Conservation (phyloP, 2,329 filamentous ascomycete species). For the Penicillium polonicum region DNA sequence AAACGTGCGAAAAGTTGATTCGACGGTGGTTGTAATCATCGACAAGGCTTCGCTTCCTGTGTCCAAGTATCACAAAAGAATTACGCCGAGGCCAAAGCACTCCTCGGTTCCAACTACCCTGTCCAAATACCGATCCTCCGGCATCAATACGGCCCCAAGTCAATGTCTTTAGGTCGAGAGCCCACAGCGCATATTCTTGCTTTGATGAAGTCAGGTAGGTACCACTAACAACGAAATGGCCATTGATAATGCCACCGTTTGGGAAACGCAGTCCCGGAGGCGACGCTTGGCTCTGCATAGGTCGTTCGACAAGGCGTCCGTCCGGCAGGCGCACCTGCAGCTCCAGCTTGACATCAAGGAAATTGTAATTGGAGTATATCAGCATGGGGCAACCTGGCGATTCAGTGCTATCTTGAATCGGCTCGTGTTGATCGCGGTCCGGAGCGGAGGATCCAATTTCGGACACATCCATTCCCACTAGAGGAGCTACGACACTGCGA, state of each 20-base stretch:
- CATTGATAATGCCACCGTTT: constrained; percentile 92
- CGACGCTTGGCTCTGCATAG: constrained; percentile 78
- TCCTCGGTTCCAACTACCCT: constrained; percentile 96
- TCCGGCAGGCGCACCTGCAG: constrained; percentile 84
- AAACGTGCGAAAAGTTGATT: constrained; percentile 96
- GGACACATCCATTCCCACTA: constrained; percentile 52
- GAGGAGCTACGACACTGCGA: constrained; percentile 85
- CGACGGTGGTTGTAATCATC: constrained; percentile 98
- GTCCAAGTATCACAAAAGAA: constrained; percentile 91
- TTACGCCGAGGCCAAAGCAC: constrained; percentile 91
- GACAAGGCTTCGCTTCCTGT: constrained; percentile 87
- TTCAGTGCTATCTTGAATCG: constrained; percentile 27
- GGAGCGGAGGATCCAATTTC: constrained; percentile 45
- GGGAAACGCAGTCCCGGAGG: constrained; percentile 92
- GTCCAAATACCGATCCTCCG: constrained; percentile 88
- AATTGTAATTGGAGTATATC: constrained; percentile 99
- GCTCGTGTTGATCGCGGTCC: constrained; percentile 40
- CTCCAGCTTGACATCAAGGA: constrained; percentile 93
- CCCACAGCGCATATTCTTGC: constrained; percentile 97
- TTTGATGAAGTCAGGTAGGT: constrained; percentile 97
- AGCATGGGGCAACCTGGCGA: constrained; percentile 68
- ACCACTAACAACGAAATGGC: constrained; percentile 94
- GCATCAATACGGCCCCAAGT: constrained; percentile 97
- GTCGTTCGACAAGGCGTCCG: constrained; percentile 78
- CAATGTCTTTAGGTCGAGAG: constrained; percentile 79